These are phyloP conservation scores for Cruciata laevipes DNA, from an alignment of 257 asterid species.

Conservation along the genomic window DNA sequence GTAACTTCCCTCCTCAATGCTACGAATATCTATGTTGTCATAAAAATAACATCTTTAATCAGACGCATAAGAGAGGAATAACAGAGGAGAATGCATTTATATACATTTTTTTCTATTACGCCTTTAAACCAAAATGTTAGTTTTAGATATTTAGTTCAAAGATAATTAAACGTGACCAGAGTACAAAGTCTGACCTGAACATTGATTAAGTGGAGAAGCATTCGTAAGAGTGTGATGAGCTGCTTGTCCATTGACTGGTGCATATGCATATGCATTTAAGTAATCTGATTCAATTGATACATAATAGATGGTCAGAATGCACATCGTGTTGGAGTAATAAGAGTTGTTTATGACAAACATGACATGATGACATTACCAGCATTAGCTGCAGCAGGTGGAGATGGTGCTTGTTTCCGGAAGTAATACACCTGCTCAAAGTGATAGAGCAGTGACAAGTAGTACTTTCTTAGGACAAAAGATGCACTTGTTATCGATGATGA, in stretches of 20 bases:
- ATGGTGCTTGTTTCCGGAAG: constrained; percentile 64
- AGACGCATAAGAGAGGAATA: not conserved
- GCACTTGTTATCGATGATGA: constrained; percentile 79
- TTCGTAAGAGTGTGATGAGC: constrained; percentile 33
- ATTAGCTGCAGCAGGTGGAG: constrained; percentile 19
- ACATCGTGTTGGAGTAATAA: not conserved
- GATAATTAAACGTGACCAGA: not conserved
- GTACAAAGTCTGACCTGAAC: constrained; percentile 38
- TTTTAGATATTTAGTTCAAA: not conserved
- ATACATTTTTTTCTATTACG: not conserved
- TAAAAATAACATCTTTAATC: not conserved
- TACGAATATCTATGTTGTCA: constrained; percentile 38
- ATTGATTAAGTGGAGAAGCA: constrained; percentile 35
- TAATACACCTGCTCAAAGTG: constrained; percentile 96
- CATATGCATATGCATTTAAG: constrained; percentile 7
- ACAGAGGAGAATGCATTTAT: not conserved
- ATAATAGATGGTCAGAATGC: constrained; percentile 14
- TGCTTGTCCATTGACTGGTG: constrained; percentile 28
- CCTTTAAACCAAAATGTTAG: not conserved
- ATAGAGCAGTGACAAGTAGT: constrained; percentile 71
- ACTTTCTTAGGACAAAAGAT: constrained; percentile 72
- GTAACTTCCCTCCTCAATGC: constrained; percentile 48
- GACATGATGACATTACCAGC: constrained; percentile 18
- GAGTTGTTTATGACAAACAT: constrained; percentile 1
- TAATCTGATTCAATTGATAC: constrained; percentile 31